Percentiles rank a stretch among this genome's conserved stretches.
Evolutionary conservation across 345 rosid genomes (phyloP).

Genomic region (Gossypium herbaceum): DNA sequence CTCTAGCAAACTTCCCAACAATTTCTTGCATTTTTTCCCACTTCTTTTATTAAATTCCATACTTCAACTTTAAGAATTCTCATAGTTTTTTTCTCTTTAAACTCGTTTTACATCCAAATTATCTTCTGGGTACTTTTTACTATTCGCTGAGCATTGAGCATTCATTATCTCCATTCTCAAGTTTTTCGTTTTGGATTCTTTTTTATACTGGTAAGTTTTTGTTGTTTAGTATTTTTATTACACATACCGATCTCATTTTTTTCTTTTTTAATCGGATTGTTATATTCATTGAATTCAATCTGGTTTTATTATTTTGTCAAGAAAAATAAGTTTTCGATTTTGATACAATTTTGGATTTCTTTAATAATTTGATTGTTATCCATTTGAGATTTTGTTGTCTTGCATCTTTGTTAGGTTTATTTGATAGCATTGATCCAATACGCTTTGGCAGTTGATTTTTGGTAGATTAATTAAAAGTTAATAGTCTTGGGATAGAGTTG

Average conservation of each 20-base stretch:
- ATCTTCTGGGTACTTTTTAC: conserved; percentile 13
- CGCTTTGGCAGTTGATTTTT: background rate
- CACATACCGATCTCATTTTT: background rate
- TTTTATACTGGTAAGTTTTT: background rate
- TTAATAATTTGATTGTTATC: background rate
- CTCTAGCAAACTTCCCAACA: background rate
- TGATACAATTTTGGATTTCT: background rate
- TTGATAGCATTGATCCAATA: conserved; percentile 1
- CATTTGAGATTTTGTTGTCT: background rate
- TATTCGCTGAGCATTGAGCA: background rate
- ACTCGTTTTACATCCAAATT: background rate
- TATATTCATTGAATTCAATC: background rate
- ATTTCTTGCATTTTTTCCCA: background rate
- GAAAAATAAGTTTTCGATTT: background rate
- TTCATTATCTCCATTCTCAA: conserved; percentile 1
- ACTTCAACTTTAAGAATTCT: background rate
- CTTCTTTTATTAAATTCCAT: conserved; percentile 9
- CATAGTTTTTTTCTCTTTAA: background rate
- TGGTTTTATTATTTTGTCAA: background rate
- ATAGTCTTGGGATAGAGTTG: background rate
- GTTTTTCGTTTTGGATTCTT: background rate
- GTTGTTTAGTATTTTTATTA: background rate
- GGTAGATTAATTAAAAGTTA: background rate
- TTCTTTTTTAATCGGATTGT: background rate
- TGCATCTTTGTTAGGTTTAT: background rate